A percentile compares a stretch with the other conserved stretches of the same genome.
Conservation (phyloP, 164 flowering plant species). For the Magnolia changhungtana region DNA sequence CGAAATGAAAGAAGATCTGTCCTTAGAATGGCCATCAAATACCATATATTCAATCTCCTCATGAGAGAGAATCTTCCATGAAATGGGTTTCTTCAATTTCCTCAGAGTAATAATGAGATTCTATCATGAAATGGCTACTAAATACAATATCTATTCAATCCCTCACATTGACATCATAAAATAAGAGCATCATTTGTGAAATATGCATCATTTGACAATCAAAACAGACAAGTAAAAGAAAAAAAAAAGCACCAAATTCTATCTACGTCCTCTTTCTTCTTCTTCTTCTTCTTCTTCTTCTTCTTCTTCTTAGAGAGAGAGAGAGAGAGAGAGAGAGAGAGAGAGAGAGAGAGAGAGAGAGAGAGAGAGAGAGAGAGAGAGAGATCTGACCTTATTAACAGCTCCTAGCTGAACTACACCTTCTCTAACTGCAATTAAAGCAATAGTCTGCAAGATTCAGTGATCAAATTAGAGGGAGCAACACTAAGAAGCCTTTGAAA, state of each 20-base stretch:
- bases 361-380: slow-evolving; percentile 26
- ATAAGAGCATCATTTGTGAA: background rate
- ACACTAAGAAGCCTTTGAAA: background rate
- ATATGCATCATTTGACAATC: background rate
- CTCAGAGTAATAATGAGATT: background rate
- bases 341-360: slow-evolving; percentile 8
- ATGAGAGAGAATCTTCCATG: slow-evolving; percentile 6
- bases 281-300: too few species aligned
- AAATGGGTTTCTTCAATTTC: background rate
- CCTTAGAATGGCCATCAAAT: slow-evolving; percentile 17
- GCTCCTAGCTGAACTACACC: slow-evolving; percentile 93
- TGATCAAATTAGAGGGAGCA: slow-evolving; percentile 2
- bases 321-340: slow-evolving; percentile 5
- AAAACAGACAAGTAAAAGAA: background rate
- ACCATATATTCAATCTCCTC: background rate
- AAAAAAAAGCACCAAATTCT: background rate
- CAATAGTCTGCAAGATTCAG: slow-evolving; percentile 70
- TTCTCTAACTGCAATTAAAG: slow-evolving; percentile 91
- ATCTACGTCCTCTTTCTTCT: background rate
- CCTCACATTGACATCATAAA: background rate
- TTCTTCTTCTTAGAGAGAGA: background rate
- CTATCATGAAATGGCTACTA: background rate
- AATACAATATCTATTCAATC: background rate
- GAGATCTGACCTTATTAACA: slow-evolving; percentile 59
- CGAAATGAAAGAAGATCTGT: background rate